Percentiles rank a stretch among this genome's conserved stretches.
phyloP scores from a whole-genome alignment of 176 grass and related monocot genomes.

The Oryza meyeriana region DNA sequence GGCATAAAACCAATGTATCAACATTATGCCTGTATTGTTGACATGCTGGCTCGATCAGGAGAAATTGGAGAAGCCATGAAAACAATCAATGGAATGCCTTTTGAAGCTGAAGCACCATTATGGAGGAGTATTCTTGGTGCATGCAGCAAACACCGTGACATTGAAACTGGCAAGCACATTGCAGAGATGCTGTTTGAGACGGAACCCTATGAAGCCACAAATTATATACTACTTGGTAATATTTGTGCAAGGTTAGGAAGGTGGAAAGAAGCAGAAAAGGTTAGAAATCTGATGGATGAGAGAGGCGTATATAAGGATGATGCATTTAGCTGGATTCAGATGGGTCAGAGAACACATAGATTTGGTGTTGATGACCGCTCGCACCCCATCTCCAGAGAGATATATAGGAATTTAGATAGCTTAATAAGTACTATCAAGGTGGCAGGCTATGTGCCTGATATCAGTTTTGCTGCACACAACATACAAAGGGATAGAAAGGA shows the following conservation, averaged over 20 bases:
- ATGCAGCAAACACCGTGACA: conserved; percentile 44
- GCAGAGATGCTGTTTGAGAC: conserved; percentile 39
- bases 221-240: conserved; percentile 42
- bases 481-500: conserved; percentile 22
- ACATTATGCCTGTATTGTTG: conserved; percentile 49
- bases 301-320: conserved; percentile 26
- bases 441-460: conserved; percentile 43
- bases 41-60: conserved; percentile 48
- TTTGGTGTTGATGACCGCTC: conserved; percentile 48
- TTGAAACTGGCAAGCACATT: conserved; percentile 26
- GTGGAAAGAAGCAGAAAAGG: conserved; percentile 29
- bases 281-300: conserved; percentile 34
- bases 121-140: conserved; percentile 50
- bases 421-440: conserved; percentile 35
- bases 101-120: conserved; percentile 28
- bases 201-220: conserved; percentile 38
- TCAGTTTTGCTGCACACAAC: conserved; percentile 41
- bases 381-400: conserved; percentile 34
- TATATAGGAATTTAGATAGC: conserved; percentile 32
- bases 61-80: conserved; percentile 36
- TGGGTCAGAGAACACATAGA: conserved; percentile 22
- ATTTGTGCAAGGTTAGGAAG: conserved; percentile 35
- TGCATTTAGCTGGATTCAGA: conserved; percentile 49
- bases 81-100: conserved; percentile 35
- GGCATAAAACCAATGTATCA: conserved; percentile 24